Evolutionary conservation across 306 rosid species (phyloP).

Genomic region (Adenanthera pavonina): DNA sequence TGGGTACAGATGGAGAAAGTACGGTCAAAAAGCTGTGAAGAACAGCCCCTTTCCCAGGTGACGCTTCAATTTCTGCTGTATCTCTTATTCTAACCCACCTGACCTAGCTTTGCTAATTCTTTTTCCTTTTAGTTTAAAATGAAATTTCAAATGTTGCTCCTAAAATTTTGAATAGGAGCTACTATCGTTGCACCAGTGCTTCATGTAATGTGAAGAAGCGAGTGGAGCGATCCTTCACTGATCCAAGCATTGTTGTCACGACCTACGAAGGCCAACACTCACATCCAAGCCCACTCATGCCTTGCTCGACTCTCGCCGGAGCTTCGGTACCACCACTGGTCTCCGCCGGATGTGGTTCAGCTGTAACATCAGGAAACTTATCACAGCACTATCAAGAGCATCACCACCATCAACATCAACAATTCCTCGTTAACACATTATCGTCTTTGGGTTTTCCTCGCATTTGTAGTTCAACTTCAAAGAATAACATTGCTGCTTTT

Average conservation of each 20-base stretch:
- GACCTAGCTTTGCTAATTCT: not conserved
- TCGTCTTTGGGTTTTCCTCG: slow-evolving; percentile 42
- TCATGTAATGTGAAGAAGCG: slow-evolving; percentile 92
- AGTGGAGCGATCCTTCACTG: slow-evolving; percentile 80
- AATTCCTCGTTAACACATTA: slow-evolving; percentile 39
- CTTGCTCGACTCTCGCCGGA: slow-evolving; percentile 54
- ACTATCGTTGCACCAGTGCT: slow-evolving; percentile 89
- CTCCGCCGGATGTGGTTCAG: slow-evolving; percentile 26
- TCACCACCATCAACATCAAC: slow-evolving; percentile 43
- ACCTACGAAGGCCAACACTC: slow-evolving; percentile 96
- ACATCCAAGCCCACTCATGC: slow-evolving; percentile 73
- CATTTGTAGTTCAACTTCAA: slow-evolving; percentile 24
- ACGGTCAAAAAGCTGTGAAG: slow-evolving; percentile 98
- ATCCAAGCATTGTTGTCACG: slow-evolving; percentile 80
- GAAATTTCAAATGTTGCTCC: not conserved
- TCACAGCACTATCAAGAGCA: slow-evolving; percentile 35
- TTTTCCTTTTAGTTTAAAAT: not conserved
- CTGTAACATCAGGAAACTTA: slow-evolving; percentile 34
- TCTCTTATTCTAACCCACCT: not conserved
- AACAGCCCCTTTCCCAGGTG: slow-evolving; percentile 96
- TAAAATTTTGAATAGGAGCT: slow-evolving; percentile 60
- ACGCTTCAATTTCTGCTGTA: not conserved
- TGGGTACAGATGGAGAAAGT: slow-evolving; percentile 99
- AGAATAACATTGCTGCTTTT: slow-evolving; percentile 25
- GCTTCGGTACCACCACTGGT: slow-evolving; percentile 33